Percentiles rank a stretch among this genome's conserved stretches.
Conservation (phyloP, 768 basidiomycete genomes). For the Auricularia sp. region DNA sequence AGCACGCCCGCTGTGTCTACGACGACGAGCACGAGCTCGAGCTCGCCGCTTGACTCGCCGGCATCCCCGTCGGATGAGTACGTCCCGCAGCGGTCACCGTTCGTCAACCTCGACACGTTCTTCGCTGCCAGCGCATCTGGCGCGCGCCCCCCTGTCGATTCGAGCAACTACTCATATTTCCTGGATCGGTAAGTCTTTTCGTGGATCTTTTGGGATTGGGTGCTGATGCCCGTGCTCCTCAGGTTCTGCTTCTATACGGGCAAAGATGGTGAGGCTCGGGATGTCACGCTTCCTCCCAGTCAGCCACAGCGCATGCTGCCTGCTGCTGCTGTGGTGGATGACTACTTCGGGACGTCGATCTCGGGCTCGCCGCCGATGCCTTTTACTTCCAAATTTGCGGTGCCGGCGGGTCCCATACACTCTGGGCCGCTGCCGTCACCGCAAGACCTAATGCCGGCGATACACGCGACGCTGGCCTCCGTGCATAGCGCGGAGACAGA, state of each 20-base stretch:
- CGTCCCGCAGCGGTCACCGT: neutral
- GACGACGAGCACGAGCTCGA: neutral
- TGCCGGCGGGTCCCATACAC: neutral
- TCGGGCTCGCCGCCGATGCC: neutral
- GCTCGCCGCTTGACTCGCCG: neutral
- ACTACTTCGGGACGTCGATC: neutral
- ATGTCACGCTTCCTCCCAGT: neutral
- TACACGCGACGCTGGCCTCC: neutral
- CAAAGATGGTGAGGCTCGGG: neutral
- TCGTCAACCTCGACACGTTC: neutral
- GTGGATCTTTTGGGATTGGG: neutral
- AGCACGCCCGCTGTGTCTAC: neutral
- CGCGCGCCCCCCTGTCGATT: neutral
- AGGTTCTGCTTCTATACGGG: neutral
- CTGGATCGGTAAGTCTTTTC: neutral
- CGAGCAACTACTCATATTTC: slow-evolving; percentile 1
- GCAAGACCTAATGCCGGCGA: neutral
- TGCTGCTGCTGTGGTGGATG: neutral
- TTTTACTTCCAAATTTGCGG: neutral
- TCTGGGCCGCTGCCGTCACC: neutral
- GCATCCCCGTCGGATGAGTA: neutral
- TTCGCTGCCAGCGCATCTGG: neutral
- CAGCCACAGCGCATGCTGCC: neutral
- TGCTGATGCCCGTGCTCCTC: neutral
- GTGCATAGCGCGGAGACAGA: neutral